Evolutionary conservation across 1,284 basidiomycete species (phyloP), one percentile per base, ranked within the genome.

Genomic region (Trichosporon sp.): DNA sequence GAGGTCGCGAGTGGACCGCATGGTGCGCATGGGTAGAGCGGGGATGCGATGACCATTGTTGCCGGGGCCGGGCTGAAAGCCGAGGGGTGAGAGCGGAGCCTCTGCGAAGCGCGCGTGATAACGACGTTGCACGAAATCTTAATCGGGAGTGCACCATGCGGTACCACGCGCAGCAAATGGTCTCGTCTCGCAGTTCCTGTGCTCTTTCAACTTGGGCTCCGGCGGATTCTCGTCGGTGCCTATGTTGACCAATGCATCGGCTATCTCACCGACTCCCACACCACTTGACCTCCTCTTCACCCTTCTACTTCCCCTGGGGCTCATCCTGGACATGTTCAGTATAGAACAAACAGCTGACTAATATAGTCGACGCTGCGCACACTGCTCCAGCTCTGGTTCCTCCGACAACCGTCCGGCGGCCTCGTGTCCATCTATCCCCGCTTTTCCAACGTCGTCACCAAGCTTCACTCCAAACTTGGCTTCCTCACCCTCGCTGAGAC

Each of bases 361-460:
- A 10, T 10, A 11, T 14, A 63, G 59, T 37, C 59, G 32, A 63
- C 59, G 16, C 59, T 63, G 59, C 59, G 59, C 32, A 63, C 59
- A 1, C 32, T 63, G 59, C 59, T 63, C 7, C 59, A 63, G 59
- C 59, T 63, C 14, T 63, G 59, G 59, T 63, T 63, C 59, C 59
- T 63, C 10, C 32, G 16, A 4, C 59, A 63, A 16, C 59, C 59
- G 16, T 14, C 32, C 16, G 32, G 14, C 7, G 59, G 31, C 31
- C 31, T 63, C 16, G 59, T 63, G 16, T 63, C 59, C 16, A 63
- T 63, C 59, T 63, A 63, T 11, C 59, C 59, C 32, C 59, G 59
- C 59, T 63, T 63, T 32, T 63, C 59, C 59, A 63, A 63, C 59
- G 59, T 63, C 31, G 59, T 63, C 59, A n/a, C 59, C 16, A 63